These are phyloP conservation scores for Turritis glabra DNA, from an alignment of 345 rosid genomes.

Conservation along the genomic window DNA sequence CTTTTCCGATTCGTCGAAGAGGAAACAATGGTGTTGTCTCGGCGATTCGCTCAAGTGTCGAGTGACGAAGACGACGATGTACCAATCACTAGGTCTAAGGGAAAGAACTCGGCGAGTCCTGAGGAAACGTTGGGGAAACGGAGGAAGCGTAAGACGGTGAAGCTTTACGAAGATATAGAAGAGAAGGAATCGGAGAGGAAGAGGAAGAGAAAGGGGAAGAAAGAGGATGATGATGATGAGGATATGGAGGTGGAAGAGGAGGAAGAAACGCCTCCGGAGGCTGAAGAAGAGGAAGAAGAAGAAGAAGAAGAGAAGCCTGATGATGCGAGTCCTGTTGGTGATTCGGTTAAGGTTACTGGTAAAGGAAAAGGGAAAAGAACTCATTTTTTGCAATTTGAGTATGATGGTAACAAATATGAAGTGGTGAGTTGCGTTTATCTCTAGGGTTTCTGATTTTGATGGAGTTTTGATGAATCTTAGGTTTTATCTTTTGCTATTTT, in stretches of 20 bases:
- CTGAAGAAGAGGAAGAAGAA: constrained; percentile 45
- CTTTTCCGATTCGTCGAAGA: neutral
- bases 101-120: constrained; percentile 33
- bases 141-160: constrained; percentile 60
- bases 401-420: constrained; percentile 68
- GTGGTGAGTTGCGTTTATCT: constrained; percentile 54
- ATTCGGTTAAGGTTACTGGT: constrained; percentile 56
- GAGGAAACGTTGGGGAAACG: constrained; percentile 40
- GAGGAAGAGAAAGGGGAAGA: constrained; percentile 31
- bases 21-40: constrained; percentile 49
- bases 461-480: neutral
- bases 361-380: constrained; percentile 72
- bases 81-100: constrained; percentile 32
- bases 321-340: constrained; percentile 85
- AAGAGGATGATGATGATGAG: constrained; percentile 31
- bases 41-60: constrained; percentile 72
- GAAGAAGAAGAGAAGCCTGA: constrained; percentile 64
- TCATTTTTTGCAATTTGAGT: constrained; percentile 70
- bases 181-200: constrained; percentile 35
- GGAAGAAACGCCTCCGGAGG: constrained; percentile 23
- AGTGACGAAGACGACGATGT: constrained; percentile 85
- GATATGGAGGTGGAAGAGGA: constrained; percentile 25
- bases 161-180: constrained; percentile 44
- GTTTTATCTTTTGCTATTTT: neutral
- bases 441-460: neutral